Base-by-base conservation (phyloP, 2,329 filamentous ascomycete species). In the Exophiala alcalophila region DNA sequence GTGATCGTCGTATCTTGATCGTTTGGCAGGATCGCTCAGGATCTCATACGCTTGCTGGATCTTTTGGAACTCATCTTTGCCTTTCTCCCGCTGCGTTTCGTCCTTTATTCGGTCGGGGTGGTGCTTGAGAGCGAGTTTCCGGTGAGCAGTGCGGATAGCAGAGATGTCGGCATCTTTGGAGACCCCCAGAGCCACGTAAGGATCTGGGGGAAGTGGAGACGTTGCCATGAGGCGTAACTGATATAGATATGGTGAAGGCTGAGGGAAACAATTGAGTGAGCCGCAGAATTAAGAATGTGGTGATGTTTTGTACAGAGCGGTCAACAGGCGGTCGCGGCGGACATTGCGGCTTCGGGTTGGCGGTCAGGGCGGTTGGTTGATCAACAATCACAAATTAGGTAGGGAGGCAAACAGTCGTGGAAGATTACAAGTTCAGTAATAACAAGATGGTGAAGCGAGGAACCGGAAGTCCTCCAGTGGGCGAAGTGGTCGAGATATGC, bases 31-130 rank as follows among this genome's bases (percentile, higher is more conserved):
- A 61, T 96, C 83, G 59, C 80, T 86, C 48, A 98, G 78, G 20
- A 92, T 73, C 66, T 97, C 92, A 66, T 95, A 98, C 36, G 92
- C 90, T 57, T 90, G 80, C 64, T 96, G 90, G 23, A 97, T 86
- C 62, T 81, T 82, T 66, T 96, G 89, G 60, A 97, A 98, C 65
- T 94, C 83, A 56, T 88, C 83, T 57, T 86, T 81, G 64, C 90
- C 94, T 56, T 80, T 71, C 46, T 80, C 79, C 66, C 92, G 94
- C 58, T 85, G 71, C 11, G 79, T 72, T 39, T 83, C 80, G 58
- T 94, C 80, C 54, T 88, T 83, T 50, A 94, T 80, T 69, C 95
- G 94, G 72, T 96, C 90, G 23, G 90, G 90, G 57, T 96, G 90
- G 61, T 84, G 90, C 64, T 86, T 88, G 56, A 95, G 77, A 24